These are phyloP conservation scores for Tuctoria greenei DNA, from an alignment of 176 grass and related monocot genomes.

Conservation along the genomic window DNA sequence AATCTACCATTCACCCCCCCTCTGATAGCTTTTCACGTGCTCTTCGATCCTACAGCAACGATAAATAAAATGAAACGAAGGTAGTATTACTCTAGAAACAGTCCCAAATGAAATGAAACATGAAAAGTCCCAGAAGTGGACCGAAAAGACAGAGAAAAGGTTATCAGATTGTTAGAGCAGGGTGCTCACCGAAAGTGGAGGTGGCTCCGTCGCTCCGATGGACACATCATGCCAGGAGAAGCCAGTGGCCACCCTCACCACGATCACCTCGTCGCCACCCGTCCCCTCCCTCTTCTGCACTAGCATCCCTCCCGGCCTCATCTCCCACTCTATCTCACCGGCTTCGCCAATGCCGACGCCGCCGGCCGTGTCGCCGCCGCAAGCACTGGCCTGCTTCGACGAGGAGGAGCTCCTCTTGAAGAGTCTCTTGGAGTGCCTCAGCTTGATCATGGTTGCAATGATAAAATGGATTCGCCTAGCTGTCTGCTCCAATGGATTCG, in stretches of 20 bases:
- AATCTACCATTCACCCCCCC: too few species aligned
- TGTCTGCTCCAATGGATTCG: not conserved
- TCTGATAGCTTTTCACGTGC: too few species aligned
- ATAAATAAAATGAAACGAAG: too few species aligned
- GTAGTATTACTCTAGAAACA: too few species aligned
- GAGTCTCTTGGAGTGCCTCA: constrained; percentile 88
- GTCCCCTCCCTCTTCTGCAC: constrained; percentile 86
- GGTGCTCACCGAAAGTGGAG: constrained; percentile 71
- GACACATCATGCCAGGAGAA: constrained; percentile 81
- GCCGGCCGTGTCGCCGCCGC: not conserved
- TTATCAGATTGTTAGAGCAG: not conserved
- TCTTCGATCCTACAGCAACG: too few species aligned
- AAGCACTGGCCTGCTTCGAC: constrained; percentile 32
- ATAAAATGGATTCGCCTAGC: not conserved
- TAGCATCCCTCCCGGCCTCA: constrained; percentile 93
- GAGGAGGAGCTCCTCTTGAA: constrained; percentile 83
- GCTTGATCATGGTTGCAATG: constrained; percentile 62
- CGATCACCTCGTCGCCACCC: constrained; percentile 53
- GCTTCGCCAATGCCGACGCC: not conserved
- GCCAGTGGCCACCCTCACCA: constrained; percentile 73
- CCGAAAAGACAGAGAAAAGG: not conserved
- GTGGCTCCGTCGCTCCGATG: constrained; percentile 78
- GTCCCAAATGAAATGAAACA: too few species aligned
- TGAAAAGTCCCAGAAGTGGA: not conserved
- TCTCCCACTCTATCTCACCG: constrained; percentile 82